Evolutionary conservation across 2,329 filamentous ascomycete genomes (phyloP).

Genomic region (Colletotrichum sansevieriae): DNA sequence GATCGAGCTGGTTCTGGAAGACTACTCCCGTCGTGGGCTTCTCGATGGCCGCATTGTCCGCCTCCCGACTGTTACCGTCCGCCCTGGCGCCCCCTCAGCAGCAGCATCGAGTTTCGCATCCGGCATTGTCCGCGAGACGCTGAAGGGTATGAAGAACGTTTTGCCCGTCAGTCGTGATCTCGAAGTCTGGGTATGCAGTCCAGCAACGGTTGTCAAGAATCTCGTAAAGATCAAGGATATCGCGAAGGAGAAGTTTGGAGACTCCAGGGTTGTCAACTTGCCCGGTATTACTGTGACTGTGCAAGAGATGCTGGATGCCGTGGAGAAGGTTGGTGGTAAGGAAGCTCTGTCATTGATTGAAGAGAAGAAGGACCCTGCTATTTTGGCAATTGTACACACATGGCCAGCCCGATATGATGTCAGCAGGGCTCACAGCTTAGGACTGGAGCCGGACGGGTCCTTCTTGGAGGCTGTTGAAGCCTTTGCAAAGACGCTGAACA

Average conservation of each 20-base stretch:
- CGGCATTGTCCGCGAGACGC: slow-evolving; percentile 72
- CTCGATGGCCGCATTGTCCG: slow-evolving; percentile 70
- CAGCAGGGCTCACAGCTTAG: slow-evolving; percentile 65
- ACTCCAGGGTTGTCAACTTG: slow-evolving; percentile 62
- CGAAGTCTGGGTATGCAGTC: slow-evolving; percentile 63
- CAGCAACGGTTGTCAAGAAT: slow-evolving; percentile 59
- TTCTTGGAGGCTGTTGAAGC: slow-evolving; percentile 31
- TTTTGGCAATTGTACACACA: slow-evolving; percentile 63
- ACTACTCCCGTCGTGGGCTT: slow-evolving; percentile 63
- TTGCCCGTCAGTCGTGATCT: slow-evolving; percentile 59
- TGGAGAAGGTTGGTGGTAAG: slow-evolving; percentile 62
- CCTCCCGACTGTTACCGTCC: slow-evolving; percentile 71
- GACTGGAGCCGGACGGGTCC: slow-evolving; percentile 59
- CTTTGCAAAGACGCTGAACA: slow-evolving; percentile 31
- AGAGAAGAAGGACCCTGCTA: slow-evolving; percentile 60
- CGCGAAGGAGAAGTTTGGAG: slow-evolving; percentile 54
- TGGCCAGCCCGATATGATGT: slow-evolving; percentile 67
- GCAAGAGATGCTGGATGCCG: slow-evolving; percentile 65
- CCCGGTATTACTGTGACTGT: slow-evolving; percentile 66
- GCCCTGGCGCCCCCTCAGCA: slow-evolving; percentile 71
- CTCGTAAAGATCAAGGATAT: slow-evolving; percentile 59
- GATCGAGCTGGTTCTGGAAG: slow-evolving; percentile 69
- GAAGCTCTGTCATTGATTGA: slow-evolving; percentile 59
- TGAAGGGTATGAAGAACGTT: slow-evolving; percentile 60
- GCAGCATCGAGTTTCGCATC: slow-evolving; percentile 72